A percentile compares a stretch with the other conserved stretches of the same genome.
Evolutionary conservation across 225 moss, liverwort and hornwort species (phyloP).

Genomic region (Marchantia paleacea): DNA sequence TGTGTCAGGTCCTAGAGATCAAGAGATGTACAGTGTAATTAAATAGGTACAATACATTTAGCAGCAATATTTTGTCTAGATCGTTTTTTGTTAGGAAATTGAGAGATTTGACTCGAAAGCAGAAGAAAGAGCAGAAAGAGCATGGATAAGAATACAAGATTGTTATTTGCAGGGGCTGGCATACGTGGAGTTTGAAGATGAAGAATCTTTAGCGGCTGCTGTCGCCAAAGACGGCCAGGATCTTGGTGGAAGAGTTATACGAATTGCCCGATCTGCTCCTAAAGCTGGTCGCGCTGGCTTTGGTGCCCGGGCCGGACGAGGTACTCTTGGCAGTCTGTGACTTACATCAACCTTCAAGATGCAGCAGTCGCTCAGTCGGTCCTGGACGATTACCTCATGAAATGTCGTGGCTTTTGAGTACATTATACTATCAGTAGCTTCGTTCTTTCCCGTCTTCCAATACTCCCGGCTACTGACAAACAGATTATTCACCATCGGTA

Average conservation of each 20-base stretch:
- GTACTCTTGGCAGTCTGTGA: not conserved
- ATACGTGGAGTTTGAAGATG: conserved; percentile 93
- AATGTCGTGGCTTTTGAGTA: not conserved
- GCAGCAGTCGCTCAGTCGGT: no score
- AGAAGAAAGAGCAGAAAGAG: no score
- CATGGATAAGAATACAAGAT: no score
- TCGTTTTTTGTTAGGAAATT: no score
- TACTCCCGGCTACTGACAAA: not conserved
- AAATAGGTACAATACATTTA: no score
- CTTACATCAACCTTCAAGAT: not conserved
- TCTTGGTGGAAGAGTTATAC: conserved; percentile 68
- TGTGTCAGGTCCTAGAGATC: no score
- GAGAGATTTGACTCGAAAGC: no score
- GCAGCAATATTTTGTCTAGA: no score
- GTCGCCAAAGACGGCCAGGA: conserved; percentile 70
- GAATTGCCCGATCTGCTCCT: conserved; percentile 83
- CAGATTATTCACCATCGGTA: not conserved
- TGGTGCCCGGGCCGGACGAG: conserved; percentile 37
- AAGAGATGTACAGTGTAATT: no score
- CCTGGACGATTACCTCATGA: no score
- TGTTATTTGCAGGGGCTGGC: conserved; percentile 65
- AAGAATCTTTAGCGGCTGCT: conserved; percentile 75
- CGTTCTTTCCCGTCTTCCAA: not conserved
- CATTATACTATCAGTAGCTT: not conserved
- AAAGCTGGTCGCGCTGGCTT: conserved; percentile 61